Evolutionary conservation across 2,329 filamentous ascomycete species (phyloP).

Genomic region (Aspergillus luchuensis): DNA sequence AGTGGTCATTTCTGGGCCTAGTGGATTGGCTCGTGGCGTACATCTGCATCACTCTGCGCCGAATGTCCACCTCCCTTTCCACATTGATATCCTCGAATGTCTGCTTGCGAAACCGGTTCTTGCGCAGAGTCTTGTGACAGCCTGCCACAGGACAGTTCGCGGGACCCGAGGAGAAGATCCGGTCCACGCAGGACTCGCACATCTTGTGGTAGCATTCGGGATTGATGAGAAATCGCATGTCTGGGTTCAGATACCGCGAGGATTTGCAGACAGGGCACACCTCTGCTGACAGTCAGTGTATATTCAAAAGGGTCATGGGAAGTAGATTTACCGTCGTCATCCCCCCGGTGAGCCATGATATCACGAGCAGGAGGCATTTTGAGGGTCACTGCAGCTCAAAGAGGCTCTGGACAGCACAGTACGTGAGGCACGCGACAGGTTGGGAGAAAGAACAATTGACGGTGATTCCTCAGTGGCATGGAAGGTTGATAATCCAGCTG

Average conservation of each 20-base stretch:
- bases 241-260: slow-evolving; percentile 88
- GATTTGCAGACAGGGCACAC: slow-evolving; percentile 98
- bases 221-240: slow-evolving; percentile 95
- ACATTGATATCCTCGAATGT: slow-evolving; percentile 88
- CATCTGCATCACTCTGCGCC: slow-evolving; percentile 70
- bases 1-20: background rate
- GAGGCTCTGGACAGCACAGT: background rate
- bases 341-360: slow-evolving; percentile 37
- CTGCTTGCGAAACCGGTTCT: slow-evolving; percentile 79
- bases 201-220: slow-evolving; percentile 99
- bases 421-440: background rate
- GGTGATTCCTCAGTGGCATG: slow-evolving; percentile 9
- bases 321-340: slow-evolving; percentile 44
- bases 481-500: slow-evolving; percentile 17
- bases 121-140: slow-evolving; percentile 83
- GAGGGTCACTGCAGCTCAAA: background rate
- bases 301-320: background rate
- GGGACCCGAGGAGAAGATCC: slow-evolving; percentile 89
- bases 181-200: slow-evolving; percentile 93
- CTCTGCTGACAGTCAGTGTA: slow-evolving; percentile 52
- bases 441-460: slow-evolving; percentile 9
- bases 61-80: slow-evolving; percentile 91
- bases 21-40: slow-evolving; percentile 32
- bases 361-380: slow-evolving; percentile 37
- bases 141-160: slow-evolving; percentile 89